phyloP scores from a whole-genome alignment of 805 yeast genomes.

The Torulaspora delbrueckii region DNA sequence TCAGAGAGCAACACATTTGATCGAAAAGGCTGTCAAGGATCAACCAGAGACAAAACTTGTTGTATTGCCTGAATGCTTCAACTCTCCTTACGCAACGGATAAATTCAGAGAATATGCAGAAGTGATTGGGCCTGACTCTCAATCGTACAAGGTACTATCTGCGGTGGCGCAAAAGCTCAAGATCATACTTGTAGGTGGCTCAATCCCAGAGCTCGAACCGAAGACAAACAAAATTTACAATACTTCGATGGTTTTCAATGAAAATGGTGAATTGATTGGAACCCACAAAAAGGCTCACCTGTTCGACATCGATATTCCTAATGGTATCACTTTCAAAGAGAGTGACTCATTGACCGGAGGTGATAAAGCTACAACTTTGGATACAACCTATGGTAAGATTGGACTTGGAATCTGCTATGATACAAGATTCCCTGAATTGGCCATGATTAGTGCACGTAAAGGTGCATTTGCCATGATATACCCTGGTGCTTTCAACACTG shows the following conservation, averaged over 20 bases:
- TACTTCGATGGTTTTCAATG: constrained; percentile 68
- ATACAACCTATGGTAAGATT: constrained; percentile 40
- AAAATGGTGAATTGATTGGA: constrained; percentile 70
- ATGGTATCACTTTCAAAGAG: constrained; percentile 84
- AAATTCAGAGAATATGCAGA: constrained; percentile 89
- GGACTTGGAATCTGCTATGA: constrained; percentile 89
- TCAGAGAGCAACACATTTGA: constrained; percentile 56
- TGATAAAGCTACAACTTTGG: constrained; percentile 63
- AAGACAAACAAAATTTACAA: constrained; percentile 57
- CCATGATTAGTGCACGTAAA: constrained; percentile 61
- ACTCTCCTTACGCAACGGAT: constrained; percentile 86
- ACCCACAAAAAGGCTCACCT: constrained; percentile 88
- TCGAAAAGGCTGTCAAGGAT: constrained; percentile 54
- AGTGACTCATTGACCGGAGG: constrained; percentile 74
- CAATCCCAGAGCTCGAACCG: constrained; percentile 74
- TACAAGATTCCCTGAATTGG: constrained; percentile 74
- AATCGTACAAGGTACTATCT: constrained; percentile 55
- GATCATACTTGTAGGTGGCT: constrained; percentile 79
- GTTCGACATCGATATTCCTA: constrained; percentile 89
- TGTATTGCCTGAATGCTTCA: constrained; percentile 93
- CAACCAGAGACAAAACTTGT: constrained; percentile 66
- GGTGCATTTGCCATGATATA: constrained; percentile 72
- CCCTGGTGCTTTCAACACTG: constrained; percentile 82
- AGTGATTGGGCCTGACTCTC: constrained; percentile 62
- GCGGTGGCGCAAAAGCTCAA: constrained; percentile 58